phyloP scores from a whole-genome alignment of 1,139 yeast species.

The Kodamaea anthophila region DNA sequence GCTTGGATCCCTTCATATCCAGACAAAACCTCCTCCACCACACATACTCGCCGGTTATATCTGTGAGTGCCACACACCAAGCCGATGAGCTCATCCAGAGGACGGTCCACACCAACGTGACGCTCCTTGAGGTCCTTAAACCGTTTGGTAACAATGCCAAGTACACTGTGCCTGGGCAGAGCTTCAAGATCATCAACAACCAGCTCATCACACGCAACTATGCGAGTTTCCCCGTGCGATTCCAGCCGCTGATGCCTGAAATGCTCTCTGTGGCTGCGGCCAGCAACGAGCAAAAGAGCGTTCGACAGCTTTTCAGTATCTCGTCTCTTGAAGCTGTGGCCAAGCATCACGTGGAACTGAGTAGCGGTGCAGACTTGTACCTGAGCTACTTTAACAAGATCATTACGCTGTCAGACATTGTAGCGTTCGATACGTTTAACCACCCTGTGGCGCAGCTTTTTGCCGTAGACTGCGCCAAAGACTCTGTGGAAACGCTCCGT shows the following conservation, averaged over 20 bases:
- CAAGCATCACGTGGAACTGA: conserved; percentile 13
- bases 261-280: conserved; percentile 29
- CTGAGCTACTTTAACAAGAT: conserved; percentile 54
- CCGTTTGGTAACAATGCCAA: conserved; percentile 46
- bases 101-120: conserved; percentile 24
- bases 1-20: conserved; percentile 37
- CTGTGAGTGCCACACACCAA: conserved; percentile 47
- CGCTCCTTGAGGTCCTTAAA: conserved; percentile 30
- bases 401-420: conserved; percentile 54
- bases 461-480: conserved; percentile 47
- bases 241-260: conserved; percentile 39
- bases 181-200: conserved; percentile 34
- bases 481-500: conserved; percentile 44
- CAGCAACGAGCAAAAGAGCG: conserved; percentile 6
- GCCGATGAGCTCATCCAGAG: conserved; percentile 44
- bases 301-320: conserved; percentile 34
- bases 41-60: conserved; percentile 53
- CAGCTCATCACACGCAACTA: conserved; percentile 39
- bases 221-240: conserved; percentile 41
- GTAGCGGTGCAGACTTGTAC: conserved; percentile 34
- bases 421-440: conserved; percentile 83
- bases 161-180: conserved; percentile 31
- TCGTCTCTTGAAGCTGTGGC: conserved; percentile 33
- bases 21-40: conserved; percentile 43
- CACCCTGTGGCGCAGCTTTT: conserved; percentile 83